phyloP scores from a whole-genome alignment of 2,329 filamentous ascomycete species.

The Arthroderma sp. region DNA sequence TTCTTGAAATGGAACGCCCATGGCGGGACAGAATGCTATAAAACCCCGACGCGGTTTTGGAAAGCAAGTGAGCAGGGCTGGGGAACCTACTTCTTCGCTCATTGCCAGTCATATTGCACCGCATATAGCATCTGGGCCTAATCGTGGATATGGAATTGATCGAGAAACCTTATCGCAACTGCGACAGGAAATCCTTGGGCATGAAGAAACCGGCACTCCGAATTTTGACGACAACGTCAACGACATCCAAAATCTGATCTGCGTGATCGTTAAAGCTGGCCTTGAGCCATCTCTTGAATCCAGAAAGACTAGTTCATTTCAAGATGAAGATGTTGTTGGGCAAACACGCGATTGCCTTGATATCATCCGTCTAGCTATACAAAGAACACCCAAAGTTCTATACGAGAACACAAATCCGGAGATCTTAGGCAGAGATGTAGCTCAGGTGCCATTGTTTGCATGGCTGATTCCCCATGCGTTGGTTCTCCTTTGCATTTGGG shows the following conservation, averaged over 20 bases:
- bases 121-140: conserved; percentile 55
- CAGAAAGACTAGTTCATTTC: neutral
- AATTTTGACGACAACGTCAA: conserved; percentile 52
- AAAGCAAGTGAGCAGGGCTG: conserved; percentile 1
- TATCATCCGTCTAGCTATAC: conserved; percentile 61
- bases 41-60: conserved; percentile 3
- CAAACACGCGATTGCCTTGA: conserved; percentile 54
- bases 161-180: conserved; percentile 64
- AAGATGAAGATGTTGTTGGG: conserved; percentile 32
- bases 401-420: conserved; percentile 52
- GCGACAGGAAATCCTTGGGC: conserved; percentile 48
- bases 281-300: conserved; percentile 50
- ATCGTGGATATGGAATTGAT: conserved; percentile 50
- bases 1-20: conserved; percentile 6
- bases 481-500: conserved; percentile 31
- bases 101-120: conserved; percentile 78
- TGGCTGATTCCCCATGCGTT: conserved; percentile 43
- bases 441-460: conserved; percentile 38
- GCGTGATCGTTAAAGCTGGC: conserved; percentile 67
- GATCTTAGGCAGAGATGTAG: conserved; percentile 34
- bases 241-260: conserved; percentile 75
- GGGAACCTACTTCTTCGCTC: conserved; percentile 51
- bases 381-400: conserved; percentile 55
- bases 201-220: conserved; percentile 29
- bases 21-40: conserved; percentile 8